Percentiles rank a stretch among this genome's conserved stretches.
Conservation (phyloP, 2,329 filamentous ascomycete genomes). For the Gaeumannomyces tritici region DNA sequence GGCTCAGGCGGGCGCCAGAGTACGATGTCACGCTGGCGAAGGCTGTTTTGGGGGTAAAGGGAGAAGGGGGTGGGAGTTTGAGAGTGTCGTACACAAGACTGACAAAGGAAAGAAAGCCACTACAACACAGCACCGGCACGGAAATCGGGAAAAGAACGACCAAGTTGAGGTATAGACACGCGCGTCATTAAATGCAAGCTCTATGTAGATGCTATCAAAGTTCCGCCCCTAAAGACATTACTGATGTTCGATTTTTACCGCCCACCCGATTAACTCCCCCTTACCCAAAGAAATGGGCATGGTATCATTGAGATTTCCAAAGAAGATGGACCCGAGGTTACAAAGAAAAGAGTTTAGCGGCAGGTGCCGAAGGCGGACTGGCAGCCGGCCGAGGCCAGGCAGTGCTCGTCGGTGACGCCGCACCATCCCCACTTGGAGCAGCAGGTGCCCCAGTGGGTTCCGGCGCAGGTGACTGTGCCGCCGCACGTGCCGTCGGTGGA, state of each 20-base stretch:
- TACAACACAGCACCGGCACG: too few relatives aligned
- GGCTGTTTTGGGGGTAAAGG: background rate
- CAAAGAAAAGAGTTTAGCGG: background rate
- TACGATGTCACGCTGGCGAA: conserved; percentile 24
- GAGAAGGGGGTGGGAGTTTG: too few relatives aligned
- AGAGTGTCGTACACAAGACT: too few relatives aligned
- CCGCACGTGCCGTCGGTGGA: conserved; percentile 1
- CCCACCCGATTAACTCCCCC: background rate
- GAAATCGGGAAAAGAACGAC: too few relatives aligned
- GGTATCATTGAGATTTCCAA: background rate
- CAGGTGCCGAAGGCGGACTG: conserved; percentile 1
- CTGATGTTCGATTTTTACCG: background rate
- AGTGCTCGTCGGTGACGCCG: background rate
- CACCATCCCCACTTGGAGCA: conserved; percentile 1
- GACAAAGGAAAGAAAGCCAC: too few relatives aligned
- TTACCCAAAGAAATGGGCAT: background rate
- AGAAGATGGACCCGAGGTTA: background rate
- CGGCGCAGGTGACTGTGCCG: conserved; percentile 3
- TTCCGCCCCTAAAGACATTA: background rate
- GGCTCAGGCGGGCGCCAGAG: conserved; percentile 35
- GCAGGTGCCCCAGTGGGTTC: conserved; percentile 1
- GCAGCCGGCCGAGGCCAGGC: background rate
- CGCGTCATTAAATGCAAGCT: background rate
- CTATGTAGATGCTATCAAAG: background rate
- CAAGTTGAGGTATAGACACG: background rate